A percentile compares a stretch with the other conserved stretches of the same genome.
Conservation (phyloP, 225 moss, liverwort and hornwort species). For the Pseudoscleropodium purum region DNA sequence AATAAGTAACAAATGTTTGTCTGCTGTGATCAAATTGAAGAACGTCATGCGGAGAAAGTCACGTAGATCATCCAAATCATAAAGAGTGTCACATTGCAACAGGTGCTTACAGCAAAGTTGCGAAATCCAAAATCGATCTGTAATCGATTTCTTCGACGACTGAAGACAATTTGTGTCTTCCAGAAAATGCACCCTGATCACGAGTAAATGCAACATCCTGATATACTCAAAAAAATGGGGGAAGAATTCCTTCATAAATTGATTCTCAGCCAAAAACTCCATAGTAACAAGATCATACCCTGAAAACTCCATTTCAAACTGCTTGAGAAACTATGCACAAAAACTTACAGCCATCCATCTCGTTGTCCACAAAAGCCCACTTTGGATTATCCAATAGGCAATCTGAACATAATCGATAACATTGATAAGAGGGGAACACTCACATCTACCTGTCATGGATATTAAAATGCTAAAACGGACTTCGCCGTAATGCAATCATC, state of each 20-base stretch:
- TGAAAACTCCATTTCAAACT: background rate
- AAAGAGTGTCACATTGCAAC: background rate
- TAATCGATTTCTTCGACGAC: background rate
- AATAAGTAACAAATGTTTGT: background rate
- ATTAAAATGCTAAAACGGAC: background rate
- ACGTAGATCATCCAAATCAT: background rate
- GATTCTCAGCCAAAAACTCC: background rate
- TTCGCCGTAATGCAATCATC: constrained; percentile 8
- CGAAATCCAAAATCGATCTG: background rate
- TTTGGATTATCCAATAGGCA: background rate
- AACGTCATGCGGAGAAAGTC: background rate
- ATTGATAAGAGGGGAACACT: constrained; percentile 1
- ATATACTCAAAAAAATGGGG: background rate
- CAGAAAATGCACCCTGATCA: background rate
- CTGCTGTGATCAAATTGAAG: background rate
- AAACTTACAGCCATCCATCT: constrained; percentile 8
- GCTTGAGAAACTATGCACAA: background rate
- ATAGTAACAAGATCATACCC: background rate
- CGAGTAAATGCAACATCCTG: background rate
- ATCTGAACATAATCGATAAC: background rate
- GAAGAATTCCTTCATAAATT: background rate
- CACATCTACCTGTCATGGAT: constrained; percentile 3
- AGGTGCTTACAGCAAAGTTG: background rate
- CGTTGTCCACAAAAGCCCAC: background rate
- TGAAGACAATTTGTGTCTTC: background rate